These are phyloP conservation scores for Pyrenophora graminea DNA, from an alignment of 2,329 filamentous ascomycete genomes.

Conservation along the genomic window DNA sequence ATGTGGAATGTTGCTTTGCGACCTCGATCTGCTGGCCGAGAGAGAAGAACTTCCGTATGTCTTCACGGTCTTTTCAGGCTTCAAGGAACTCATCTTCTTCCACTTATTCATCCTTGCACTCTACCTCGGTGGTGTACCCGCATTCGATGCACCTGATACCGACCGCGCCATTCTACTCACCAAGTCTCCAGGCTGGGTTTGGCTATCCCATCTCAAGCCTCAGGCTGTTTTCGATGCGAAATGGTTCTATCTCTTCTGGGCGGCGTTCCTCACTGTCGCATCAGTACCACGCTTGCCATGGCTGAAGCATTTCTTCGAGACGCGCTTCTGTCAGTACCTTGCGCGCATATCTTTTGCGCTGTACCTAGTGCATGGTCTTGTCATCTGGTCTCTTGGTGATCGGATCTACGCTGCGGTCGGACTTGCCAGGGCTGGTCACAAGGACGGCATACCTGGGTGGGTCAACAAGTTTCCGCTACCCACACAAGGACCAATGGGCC, in stretches of 20 bases:
- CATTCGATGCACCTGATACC: constrained; percentile 49
- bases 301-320: constrained; percentile 54
- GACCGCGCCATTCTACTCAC: constrained; percentile 51
- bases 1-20: constrained; percentile 43
- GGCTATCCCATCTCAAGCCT: constrained; percentile 64
- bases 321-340: constrained; percentile 58
- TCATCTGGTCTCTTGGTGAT: constrained; percentile 53
- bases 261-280: constrained; percentile 61
- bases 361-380: constrained; percentile 62
- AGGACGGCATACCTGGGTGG: constrained; percentile 60
- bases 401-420: constrained; percentile 66
- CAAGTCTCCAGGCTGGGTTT: constrained; percentile 64
- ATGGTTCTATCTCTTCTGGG: constrained; percentile 70
- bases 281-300: constrained; percentile 61
- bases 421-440: constrained; percentile 56
- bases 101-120: constrained; percentile 55
- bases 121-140: constrained; percentile 66
- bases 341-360: constrained; percentile 62
- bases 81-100: constrained; percentile 49
- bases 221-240: constrained; percentile 69
- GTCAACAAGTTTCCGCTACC: constrained; percentile 61
- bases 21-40: constrained; percentile 41
- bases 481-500: constrained; percentile 60
- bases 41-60: constrained; percentile 45
- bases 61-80: constrained; percentile 58